Conservation (phyloP, 1,139 yeast genomes). For the Kluyveromyces sp. region DNA sequence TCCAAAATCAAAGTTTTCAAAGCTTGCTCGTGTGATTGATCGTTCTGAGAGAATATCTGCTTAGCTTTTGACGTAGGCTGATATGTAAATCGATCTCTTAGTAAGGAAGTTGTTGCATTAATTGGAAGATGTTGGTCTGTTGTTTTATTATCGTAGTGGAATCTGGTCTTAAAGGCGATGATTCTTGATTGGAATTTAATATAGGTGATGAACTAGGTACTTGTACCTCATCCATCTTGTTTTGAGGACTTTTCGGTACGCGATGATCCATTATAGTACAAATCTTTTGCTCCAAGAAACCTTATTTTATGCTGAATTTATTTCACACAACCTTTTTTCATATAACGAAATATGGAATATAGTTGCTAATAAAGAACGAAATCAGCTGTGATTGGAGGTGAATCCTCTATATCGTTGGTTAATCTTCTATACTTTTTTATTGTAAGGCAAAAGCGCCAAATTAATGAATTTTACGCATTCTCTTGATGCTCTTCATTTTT, state of each 20-base stretch:
- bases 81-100: slow-evolving; percentile 24
- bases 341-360: too few relatives aligned
- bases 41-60: slow-evolving; percentile 3
- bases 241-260: slow-evolving; percentile 5
- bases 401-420: too few relatives aligned
- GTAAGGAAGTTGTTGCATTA: slow-evolving; percentile 9
- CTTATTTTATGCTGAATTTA: not conserved
- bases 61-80: slow-evolving; percentile 14
- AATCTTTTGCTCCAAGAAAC: not conserved
- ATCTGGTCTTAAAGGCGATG: slow-evolving; percentile 23
- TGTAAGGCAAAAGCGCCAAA: too few relatives aligned
- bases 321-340: too few relatives aligned
- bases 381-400: too few relatives aligned
- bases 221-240: slow-evolving; percentile 28
- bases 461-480: too few relatives aligned
- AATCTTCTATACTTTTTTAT: too few relatives aligned
- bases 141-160: not conserved
- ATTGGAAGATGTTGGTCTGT: slow-evolving; percentile 3
- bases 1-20: slow-evolving; percentile 17
- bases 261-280: not conserved
- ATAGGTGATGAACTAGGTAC: slow-evolving; percentile 42
- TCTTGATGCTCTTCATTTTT: too few relatives aligned
- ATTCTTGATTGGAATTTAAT: slow-evolving; percentile 16
- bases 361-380: too few relatives aligned
- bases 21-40: slow-evolving; percentile 7